Percentiles rank a stretch among this genome's conserved stretches.
Evolutionary conservation across 139 green algal species (phyloP).

Genomic region (Coelastrella sp.): DNA sequence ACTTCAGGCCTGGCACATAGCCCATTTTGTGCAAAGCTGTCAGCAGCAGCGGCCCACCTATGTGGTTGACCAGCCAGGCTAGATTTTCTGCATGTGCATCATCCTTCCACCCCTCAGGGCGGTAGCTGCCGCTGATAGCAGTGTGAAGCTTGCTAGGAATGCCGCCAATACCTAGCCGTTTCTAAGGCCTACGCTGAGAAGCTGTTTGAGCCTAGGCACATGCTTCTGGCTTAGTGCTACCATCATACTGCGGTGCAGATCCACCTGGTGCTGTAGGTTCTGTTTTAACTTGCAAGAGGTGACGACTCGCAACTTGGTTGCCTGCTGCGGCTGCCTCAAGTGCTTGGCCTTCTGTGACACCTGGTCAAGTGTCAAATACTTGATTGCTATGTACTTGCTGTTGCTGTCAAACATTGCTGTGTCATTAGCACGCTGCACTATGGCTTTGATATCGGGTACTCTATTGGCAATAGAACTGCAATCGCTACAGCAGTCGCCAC

Average conservation of each 20-base stretch:
- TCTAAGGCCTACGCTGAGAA: neutral
- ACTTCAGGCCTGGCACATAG: neutral
- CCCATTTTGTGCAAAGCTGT: neutral
- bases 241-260: neutral
- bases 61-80: neutral
- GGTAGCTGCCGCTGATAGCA: neutral
- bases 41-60: neutral
- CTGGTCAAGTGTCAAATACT: neutral
- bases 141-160: neutral
- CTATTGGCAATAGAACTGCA: neutral
- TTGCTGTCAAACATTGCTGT: neutral
- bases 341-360: neutral
- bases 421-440: neutral
- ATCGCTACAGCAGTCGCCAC: neutral
- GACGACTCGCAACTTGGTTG: neutral
- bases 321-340: neutral
- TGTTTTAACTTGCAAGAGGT: neutral
- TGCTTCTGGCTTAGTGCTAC: neutral
- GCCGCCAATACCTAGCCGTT: neutral
- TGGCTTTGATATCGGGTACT: neutral
- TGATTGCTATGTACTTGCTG: neutral
- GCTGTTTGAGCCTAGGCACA: neutral
- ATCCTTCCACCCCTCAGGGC: neutral
- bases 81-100: neutral
- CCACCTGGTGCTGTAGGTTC: neutral